Base-by-base conservation (phyloP, 805 yeast species). In the Limtongia smithiae region DNA sequence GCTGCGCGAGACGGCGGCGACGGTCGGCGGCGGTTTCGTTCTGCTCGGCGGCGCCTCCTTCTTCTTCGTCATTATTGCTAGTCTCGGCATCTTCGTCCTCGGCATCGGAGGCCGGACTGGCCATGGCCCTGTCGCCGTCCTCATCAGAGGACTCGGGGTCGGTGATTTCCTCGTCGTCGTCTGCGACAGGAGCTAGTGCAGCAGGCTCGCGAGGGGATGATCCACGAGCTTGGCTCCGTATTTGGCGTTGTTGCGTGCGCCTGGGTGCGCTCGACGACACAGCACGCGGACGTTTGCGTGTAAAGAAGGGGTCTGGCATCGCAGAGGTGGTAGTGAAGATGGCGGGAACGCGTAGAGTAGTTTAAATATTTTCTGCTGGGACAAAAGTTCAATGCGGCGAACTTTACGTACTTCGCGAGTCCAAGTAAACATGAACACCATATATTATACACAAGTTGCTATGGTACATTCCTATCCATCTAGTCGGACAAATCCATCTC, bases 1-100 rank as follows among this genome's bases (percentile, higher is more conserved):
- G 93, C 67, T 89, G 89, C 15, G 97, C 97, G 51, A 93, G 74
- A 63, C 97, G 75, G 69, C 98, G 79, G 68, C 98, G 80, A 68
- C 87, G 89, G 63, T 93, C 98, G 0, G 96, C 94, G 7, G 90
- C 94, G 41, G 80, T 79, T 67, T 91, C 97, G 15, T 74, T 36
- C 12, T 41, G 46, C 59, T 83, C 94, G 58, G 82, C 93, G 28
- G 83, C 91, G 12, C 84, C 80, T 14, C 77, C 77, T 21, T 68
- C 73, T 21, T 41, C 53, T 34, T 40, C 54, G 22, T 48, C 60
- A 20, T 46, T 57, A 50, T 37, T 50, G 32, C 42, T 49, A 44
- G 21, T 60, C 5, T 51, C 63, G 1, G 48, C 59, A 15, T 50
- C 54, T 2, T 57, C 67, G 2, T 56, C 60, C 15, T 49, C 61